Percentiles rank a stretch among this genome's conserved stretches.
These are phyloP conservation scores for Bisporella sp. DNA, from an alignment of 2,329 filamentous ascomycete species.

Conservation along the genomic window DNA sequence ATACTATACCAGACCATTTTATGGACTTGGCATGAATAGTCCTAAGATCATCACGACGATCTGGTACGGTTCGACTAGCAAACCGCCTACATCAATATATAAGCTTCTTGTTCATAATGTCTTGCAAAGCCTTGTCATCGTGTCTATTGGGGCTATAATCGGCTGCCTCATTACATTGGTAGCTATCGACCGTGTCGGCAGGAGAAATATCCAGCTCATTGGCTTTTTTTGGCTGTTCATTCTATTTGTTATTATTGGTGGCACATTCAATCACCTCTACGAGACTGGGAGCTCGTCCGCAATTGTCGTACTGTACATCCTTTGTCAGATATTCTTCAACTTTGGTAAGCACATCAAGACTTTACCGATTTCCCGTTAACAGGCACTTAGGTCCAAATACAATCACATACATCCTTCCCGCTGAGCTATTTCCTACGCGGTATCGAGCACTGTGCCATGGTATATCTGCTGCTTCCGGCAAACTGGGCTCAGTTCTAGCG, in stretches of 20 bases:
- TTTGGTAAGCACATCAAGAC: constrained; percentile 38
- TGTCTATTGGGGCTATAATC: constrained; percentile 70
- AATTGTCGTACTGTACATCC: constrained; percentile 55
- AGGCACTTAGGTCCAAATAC: neutral
- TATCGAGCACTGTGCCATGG: constrained; percentile 28
- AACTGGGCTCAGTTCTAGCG: constrained; percentile 28
- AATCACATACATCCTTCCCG: constrained; percentile 24
- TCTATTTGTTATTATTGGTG: constrained; percentile 57
- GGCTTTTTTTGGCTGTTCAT: constrained; percentile 56
- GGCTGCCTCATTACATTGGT: constrained; percentile 76
- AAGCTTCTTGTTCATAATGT: constrained; percentile 64
- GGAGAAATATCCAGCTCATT: constrained; percentile 66
- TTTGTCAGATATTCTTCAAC: constrained; percentile 63
- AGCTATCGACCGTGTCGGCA: constrained; percentile 67
- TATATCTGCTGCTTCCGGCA: constrained; percentile 28
- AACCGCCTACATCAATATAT: constrained; percentile 41
- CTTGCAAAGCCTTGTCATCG: constrained; percentile 69
- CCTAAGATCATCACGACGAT: constrained; percentile 64
- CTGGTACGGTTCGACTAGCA: constrained; percentile 54
- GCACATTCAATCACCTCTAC: constrained; percentile 38
- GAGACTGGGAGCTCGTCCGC: constrained; percentile 36
- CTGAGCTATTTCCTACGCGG: constrained; percentile 30
- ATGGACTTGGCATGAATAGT: constrained; percentile 70
- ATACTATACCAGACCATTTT: constrained; percentile 42
- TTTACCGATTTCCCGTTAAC: constrained; percentile 12